phyloP scores from a whole-genome alignment of 2,329 filamentous ascomycete genomes.

The Pseudohalonectria lignicola region DNA sequence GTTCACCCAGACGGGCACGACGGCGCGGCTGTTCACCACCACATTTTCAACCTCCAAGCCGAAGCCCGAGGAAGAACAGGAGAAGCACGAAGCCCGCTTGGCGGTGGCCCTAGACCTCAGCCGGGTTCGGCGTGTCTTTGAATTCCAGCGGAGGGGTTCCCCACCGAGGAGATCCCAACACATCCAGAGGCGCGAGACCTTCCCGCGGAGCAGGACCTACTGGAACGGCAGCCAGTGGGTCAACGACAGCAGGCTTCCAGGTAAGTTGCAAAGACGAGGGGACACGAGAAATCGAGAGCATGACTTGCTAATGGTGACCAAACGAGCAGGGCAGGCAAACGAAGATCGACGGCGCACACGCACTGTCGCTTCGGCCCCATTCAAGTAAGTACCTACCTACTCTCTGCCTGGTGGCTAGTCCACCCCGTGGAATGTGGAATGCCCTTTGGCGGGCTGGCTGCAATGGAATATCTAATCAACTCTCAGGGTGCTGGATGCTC shows the following conservation, averaged over 20 bases:
- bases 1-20: conserved; percentile 58
- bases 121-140: conserved; percentile 53
- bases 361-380: too few relatives aligned
- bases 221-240: conserved; percentile 33
- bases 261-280: conserved; percentile 6
- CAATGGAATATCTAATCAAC: too few relatives aligned
- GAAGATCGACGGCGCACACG: too few relatives aligned
- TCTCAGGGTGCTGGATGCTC: conserved; percentile 70
- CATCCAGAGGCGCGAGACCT: too few relatives aligned
- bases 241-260: conserved; percentile 11
- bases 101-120: conserved; percentile 76
- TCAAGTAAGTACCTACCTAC: too few relatives aligned
- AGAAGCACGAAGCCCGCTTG: conserved; percentile 62
- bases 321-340: background rate
- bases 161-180: too few relatives aligned
- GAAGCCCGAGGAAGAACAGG: conserved; percentile 45
- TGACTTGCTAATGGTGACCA: too few relatives aligned
- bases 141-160: conserved; percentile 25
- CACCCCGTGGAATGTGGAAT: too few relatives aligned
- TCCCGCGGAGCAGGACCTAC: conserved; percentile 15
- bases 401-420: too few relatives aligned
- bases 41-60: conserved; percentile 30
- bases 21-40: conserved; percentile 54
- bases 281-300: background rate
- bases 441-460: too few relatives aligned